Evolutionary conservation across 371 early-diverging fungal genomes (phyloP).

Genomic region (Mortierella sp.): DNA sequence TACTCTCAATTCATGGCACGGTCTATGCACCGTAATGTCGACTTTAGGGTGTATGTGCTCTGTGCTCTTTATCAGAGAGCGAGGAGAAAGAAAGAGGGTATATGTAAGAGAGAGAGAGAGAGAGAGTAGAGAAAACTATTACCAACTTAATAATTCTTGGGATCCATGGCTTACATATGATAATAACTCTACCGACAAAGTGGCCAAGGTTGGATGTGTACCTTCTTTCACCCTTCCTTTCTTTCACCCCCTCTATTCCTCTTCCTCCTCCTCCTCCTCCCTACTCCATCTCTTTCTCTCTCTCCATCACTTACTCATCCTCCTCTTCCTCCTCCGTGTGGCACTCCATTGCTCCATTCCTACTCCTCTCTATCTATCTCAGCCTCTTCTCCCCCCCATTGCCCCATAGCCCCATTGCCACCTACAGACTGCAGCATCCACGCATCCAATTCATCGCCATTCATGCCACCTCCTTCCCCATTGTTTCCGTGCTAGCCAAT

Average conservation of each 20-base stretch:
- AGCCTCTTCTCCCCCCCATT: neutral
- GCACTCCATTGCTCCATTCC: neutral
- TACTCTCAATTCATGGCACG: neutral
- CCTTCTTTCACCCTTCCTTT: neutral
- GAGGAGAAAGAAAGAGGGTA: neutral
- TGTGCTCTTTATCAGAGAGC: slow-evolving; percentile 1
- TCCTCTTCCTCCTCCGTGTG: neutral
- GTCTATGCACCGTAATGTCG: neutral
- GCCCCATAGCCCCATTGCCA: neutral
- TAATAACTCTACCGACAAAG: neutral
- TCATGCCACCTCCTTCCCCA: neutral
- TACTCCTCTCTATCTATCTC: slow-evolving; percentile 3
- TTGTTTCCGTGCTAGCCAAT: neutral
- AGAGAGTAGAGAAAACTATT: neutral
- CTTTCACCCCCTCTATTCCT: neutral
- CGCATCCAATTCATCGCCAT: neutral
- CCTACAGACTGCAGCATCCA: neutral
- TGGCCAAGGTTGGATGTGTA: no score
- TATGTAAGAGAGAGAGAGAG: neutral
- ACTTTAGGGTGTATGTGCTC: slow-evolving; percentile 13
- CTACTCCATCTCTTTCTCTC: neutral
- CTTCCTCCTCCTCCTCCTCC: slow-evolving; percentile 1
- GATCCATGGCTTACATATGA: slow-evolving; percentile 1
- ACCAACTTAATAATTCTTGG: no score
- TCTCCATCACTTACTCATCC: neutral